Evolutionary conservation across 495 filamentous ascomycete species (phyloP).

Genomic region (Hyphodiscus hymeniophilus): DNA sequence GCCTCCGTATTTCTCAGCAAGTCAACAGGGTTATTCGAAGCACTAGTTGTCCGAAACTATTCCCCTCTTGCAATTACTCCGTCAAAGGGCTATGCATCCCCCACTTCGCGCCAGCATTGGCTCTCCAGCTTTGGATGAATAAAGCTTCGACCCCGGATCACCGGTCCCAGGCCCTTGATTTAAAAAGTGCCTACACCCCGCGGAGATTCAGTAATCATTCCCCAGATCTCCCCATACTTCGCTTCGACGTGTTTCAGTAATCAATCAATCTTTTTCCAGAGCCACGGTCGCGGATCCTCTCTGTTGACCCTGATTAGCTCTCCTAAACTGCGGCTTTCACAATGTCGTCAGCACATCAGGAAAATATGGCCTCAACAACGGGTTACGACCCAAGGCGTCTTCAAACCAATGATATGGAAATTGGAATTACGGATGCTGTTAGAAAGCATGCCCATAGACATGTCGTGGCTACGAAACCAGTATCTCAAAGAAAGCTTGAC

Average conservation of each 20-base stretch:
- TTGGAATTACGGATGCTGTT: constrained; percentile 41
- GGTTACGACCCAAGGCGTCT: constrained; percentile 18
- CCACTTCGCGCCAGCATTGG: no score
- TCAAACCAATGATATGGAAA: constrained; percentile 31
- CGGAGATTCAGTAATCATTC: not conserved
- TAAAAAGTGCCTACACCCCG: not conserved
- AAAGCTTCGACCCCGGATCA: not conserved
- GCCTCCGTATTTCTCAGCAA: no score
- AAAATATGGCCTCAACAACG: constrained; percentile 2
- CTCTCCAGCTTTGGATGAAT: no score
- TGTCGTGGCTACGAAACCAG: constrained; percentile 34
- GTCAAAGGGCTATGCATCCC: no score
- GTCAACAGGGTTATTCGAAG: no score
- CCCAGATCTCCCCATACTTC: not conserved
- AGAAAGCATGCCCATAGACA: constrained; percentile 36
- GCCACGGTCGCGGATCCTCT: not conserved
- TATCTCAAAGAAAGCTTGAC: constrained; percentile 39
- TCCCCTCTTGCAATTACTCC: no score
- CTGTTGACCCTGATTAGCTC: not conserved
- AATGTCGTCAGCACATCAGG: constrained; percentile 21
- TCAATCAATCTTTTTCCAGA: not conserved
- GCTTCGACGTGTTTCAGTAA: not conserved
- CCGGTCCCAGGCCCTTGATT: not conserved
- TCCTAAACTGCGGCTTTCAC: not conserved
- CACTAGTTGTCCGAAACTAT: no score